These are phyloP conservation scores for Solanum piurae DNA, from an alignment of 257 asterid genomes.

Conservation along the genomic window DNA sequence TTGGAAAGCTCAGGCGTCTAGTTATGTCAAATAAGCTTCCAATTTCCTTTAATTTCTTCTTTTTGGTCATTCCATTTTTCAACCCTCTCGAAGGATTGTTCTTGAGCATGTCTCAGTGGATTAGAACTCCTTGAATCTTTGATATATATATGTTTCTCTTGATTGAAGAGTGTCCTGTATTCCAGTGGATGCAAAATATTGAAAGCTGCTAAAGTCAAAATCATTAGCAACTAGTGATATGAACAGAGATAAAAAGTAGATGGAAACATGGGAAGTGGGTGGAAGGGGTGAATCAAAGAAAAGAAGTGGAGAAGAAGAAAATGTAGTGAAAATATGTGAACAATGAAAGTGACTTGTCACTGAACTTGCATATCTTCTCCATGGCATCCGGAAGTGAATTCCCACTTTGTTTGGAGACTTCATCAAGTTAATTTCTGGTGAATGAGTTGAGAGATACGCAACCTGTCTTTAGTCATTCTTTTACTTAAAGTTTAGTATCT, in stretches of 20 bases:
- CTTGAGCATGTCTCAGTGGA: neutral
- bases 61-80: neutral
- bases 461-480: neutral
- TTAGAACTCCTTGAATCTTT: neutral
- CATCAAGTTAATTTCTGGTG: neutral
- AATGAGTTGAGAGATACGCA: neutral
- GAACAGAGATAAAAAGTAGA: neutral
- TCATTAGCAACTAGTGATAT: neutral
- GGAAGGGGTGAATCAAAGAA: neutral
- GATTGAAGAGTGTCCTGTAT: neutral
- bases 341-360: neutral
- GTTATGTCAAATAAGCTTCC: neutral
- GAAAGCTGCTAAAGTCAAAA: neutral
- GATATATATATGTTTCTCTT: neutral
- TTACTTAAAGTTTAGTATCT: neutral
- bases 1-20: neutral
- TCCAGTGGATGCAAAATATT: neutral
- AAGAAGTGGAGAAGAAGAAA: neutral
- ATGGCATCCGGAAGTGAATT: neutral
- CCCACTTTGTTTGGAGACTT: neutral
- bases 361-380: neutral
- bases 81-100: neutral
- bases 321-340: neutral
- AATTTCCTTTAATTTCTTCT: neutral
- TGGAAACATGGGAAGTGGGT: neutral